These are phyloP conservation scores for Annona squamosa DNA, from an alignment of 164 flowering plant species.

Conservation along the genomic window DNA sequence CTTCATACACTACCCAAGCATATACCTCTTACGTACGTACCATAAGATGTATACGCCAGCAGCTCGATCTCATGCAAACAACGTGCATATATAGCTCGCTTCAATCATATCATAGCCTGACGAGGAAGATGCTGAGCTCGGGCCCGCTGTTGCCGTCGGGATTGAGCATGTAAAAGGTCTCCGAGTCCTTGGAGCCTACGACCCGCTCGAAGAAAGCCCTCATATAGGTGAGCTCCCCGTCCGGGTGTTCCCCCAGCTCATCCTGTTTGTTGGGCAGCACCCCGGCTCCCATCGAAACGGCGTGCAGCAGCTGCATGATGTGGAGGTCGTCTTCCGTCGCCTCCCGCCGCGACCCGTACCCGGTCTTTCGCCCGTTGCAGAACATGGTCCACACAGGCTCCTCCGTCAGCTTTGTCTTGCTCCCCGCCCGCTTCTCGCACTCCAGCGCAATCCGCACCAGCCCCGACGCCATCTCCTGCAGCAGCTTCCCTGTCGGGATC, in stretches of 20 bases:
- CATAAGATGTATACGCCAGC: too few species aligned
- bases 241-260: slow-evolving; percentile 11
- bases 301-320: slow-evolving; percentile 53
- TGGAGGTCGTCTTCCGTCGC: slow-evolving; percentile 52
- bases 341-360: slow-evolving; percentile 55
- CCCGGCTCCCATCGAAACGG: slow-evolving; percentile 78
- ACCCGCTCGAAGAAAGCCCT: slow-evolving; percentile 63
- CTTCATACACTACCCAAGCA: too few species aligned
- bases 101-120: slow-evolving; percentile 33
- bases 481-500: slow-evolving; percentile 48
- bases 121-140: slow-evolving; percentile 69
- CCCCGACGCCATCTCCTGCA: slow-evolving; percentile 56
- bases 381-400: slow-evolving; percentile 81
- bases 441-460: slow-evolving; percentile 72
- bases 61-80: too few species aligned
- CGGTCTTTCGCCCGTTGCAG: slow-evolving; percentile 59
- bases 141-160: slow-evolving; percentile 68
- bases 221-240: slow-evolving; percentile 60
- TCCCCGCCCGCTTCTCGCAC: slow-evolving; percentile 49
- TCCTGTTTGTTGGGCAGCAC: slow-evolving; percentile 44
- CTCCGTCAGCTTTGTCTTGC: slow-evolving; percentile 40
- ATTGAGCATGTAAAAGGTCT: slow-evolving; percentile 72
- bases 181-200: slow-evolving; percentile 58
- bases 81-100: too few species aligned
- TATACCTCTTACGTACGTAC: too few species aligned